Conservation (phyloP, 2,329 filamentous ascomycete genomes). For the Alternaria gansuensis region DNA sequence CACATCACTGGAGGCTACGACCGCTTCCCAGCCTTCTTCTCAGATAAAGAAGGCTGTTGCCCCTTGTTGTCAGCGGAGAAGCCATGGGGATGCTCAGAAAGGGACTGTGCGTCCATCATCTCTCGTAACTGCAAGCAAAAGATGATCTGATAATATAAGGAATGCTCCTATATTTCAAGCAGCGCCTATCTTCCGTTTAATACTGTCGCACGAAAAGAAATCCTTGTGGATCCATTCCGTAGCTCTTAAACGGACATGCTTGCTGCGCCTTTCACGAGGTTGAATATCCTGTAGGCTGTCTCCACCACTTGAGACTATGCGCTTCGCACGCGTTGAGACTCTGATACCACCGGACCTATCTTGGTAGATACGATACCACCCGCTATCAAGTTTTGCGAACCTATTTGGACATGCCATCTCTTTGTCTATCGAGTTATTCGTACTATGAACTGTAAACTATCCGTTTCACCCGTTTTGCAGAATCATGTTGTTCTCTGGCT, state of each 20-base stretch:
- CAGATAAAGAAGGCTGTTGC: background rate
- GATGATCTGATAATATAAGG: constrained; percentile 12
- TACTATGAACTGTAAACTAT: background rate
- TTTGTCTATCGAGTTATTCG: rapidly evolving
- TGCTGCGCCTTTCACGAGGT: constrained; percentile 2
- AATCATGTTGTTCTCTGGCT: background rate
- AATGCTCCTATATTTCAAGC: background rate
- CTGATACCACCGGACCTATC: background rate
- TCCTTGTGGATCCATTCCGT: background rate
- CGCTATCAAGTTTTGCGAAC: background rate
- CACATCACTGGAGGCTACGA: constrained; percentile 19
- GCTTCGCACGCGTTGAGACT: background rate
- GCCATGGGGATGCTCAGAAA: background rate
- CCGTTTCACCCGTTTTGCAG: background rate
- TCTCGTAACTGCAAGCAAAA: background rate
- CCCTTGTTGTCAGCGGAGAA: background rate
- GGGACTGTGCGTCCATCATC: background rate
- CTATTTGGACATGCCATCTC: background rate
- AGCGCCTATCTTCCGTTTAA: background rate
- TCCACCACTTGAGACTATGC: constrained; percentile 6
- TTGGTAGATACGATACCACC: background rate
- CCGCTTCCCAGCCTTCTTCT: constrained; percentile 12
- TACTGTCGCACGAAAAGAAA: constrained; percentile 4
- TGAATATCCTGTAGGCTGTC: background rate
- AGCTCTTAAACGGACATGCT: background rate